Conservation (phyloP, 352 stramenopile genomes). For the Plasmopara halstedii region DNA sequence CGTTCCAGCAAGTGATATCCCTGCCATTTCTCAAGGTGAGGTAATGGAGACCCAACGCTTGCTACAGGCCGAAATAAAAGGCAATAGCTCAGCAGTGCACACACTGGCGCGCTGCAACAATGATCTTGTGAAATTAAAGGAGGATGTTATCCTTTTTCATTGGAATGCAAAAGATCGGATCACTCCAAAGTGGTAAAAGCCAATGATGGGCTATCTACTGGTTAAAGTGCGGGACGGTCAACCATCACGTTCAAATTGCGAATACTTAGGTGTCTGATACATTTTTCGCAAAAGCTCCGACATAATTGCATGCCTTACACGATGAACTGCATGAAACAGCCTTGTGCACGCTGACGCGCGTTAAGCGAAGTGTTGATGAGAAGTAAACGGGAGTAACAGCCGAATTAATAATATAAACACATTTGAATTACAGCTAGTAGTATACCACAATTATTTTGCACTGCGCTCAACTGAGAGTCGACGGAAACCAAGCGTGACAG, state of each 20-base stretch:
- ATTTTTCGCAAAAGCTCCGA: neutral
- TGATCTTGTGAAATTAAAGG: conserved; percentile 77
- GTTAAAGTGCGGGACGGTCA: no score
- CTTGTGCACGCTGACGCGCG: no score
- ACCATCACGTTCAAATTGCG: neutral
- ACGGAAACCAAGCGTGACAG: conserved; percentile 33
- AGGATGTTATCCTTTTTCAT: conserved; percentile 81
- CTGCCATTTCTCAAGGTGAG: conserved; percentile 61
- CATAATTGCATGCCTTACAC: conserved; percentile 11
- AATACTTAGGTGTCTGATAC: neutral
- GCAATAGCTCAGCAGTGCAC: conserved; percentile 61
- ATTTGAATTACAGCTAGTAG: conserved; percentile 18
- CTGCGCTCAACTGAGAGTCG: conserved; percentile 28
- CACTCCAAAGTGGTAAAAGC: conserved; percentile 26
- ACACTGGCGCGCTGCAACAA: conserved; percentile 70
- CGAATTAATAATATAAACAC: conserved; percentile 31
- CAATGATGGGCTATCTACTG: conserved; percentile 3
- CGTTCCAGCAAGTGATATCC: conserved; percentile 65
- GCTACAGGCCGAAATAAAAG: conserved; percentile 60
- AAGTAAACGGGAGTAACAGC: conserved; percentile 6
- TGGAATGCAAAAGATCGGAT: conserved; percentile 74
- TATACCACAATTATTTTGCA: neutral
- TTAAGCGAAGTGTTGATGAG: no score
- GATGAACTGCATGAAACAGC: no score
- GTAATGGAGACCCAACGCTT: conserved; percentile 62